phyloP scores from a whole-genome alignment of 2,329 filamentous ascomycete genomes.

The Plenodomus biglobosus region DNA sequence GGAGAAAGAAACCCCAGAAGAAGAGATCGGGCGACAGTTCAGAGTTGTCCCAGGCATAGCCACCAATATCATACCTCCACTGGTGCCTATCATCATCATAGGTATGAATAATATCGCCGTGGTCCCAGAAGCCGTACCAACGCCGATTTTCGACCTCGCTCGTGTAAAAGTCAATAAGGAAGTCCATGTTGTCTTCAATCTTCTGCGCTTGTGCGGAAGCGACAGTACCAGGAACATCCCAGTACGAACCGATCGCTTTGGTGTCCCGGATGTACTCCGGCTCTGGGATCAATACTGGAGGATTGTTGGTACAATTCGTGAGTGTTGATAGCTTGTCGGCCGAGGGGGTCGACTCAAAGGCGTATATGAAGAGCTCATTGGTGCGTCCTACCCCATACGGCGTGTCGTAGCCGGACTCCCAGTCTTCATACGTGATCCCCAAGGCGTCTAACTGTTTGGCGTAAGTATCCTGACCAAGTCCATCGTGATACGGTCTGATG shows the following conservation, averaged over 20 bases:
- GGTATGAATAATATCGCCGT: constrained; percentile 65
- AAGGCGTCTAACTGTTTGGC: constrained; percentile 61
- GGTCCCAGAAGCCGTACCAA: constrained; percentile 66
- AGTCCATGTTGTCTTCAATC: constrained; percentile 58
- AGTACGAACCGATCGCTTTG: constrained; percentile 58
- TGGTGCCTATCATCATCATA: constrained; percentile 61
- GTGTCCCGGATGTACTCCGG: constrained; percentile 55
- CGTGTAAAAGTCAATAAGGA: constrained; percentile 59
- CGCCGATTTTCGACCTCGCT: constrained; percentile 58
- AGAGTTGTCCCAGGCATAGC: constrained; percentile 67
- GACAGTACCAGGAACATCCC: constrained; percentile 50
- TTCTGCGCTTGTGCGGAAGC: constrained; percentile 25
- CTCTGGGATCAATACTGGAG: constrained; percentile 55
- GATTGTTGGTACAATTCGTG: constrained; percentile 52
- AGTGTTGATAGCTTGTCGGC: constrained; percentile 50
- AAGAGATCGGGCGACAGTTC: constrained; percentile 65
- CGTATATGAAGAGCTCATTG: constrained; percentile 58
- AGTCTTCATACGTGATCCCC: constrained; percentile 66
- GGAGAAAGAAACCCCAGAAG: constrained; percentile 65
- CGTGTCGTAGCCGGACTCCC: constrained; percentile 57
- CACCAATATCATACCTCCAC: constrained; percentile 66
- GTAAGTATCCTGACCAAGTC: constrained; percentile 59
- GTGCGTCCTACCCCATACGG: constrained; percentile 61
- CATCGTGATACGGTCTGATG: constrained; percentile 60
- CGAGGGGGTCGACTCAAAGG: constrained; percentile 57